Evolutionary conservation across 2,329 filamentous ascomycete genomes (phyloP), one percentile per base, ranked within the genome.

Genomic region (Sordariomycetes sp.): DNA sequence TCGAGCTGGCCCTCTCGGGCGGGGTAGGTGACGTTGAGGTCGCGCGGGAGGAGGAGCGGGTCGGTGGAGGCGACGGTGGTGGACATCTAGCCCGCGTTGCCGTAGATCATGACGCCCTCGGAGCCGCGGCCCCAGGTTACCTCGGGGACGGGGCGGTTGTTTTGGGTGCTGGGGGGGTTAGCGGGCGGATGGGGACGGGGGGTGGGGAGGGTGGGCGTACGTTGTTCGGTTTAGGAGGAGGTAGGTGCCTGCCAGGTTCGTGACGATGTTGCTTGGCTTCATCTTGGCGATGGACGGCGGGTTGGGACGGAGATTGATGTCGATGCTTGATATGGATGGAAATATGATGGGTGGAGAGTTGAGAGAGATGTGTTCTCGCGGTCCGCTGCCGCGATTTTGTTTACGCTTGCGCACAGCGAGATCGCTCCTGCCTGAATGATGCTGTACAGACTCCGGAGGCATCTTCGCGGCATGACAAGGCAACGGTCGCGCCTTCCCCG

Each of bases 41-140:
- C 43, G 0, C 32, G 54, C 0, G 67, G 67, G 1, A 67, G 65
- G 58, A 66, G 61, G 53, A 64, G 63, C 16, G 62, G 51, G 51
- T 64, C 61, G 6, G 65, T 64, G 10, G 67, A 66, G 32, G 66
- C 64, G 55, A 66, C 65, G 22, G 64, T 68, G 12, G 67, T 65
- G 0, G 67, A 62, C 63, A 69, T 65, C 58, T 60, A 67, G 35
- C 65, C 63, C 2, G 62, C 60, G 10, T 62, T 37, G 40, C 61
- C 64, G 62, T 68, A 69, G 1, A 59, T 65, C 43, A 69, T 57
- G 48, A 67, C 63, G 32, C 67, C 67, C 16, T 46, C n/a, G 40
- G 40, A 46, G 14, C 40, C 40, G 40, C 40, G 16, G 2, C 40
- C 40, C 40, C 40, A 46, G 40, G 40, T n/a, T 8, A n/a, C 40